Evolutionary conservation across 1,284 basidiomycete species (phyloP).

Genomic region (Lignosus rhinocerotis): DNA sequence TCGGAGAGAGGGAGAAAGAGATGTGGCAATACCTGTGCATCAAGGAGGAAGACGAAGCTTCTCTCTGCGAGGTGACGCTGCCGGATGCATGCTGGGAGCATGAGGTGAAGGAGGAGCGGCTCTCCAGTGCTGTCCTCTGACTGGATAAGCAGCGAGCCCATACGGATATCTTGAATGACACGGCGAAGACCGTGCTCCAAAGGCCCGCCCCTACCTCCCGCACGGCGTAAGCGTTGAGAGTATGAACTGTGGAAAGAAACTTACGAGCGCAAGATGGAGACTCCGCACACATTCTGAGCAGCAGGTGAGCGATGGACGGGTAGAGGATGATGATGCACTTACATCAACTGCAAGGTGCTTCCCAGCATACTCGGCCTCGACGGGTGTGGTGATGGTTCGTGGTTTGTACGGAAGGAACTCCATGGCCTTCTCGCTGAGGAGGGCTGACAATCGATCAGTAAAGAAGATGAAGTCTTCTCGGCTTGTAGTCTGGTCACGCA

Average conservation of each 20-base stretch:
- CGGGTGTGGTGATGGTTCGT: constrained; percentile 71
- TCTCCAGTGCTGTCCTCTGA: constrained; percentile 85
- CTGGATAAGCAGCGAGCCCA: constrained; percentile 91
- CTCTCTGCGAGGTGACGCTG: constrained; percentile 62
- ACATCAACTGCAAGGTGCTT: constrained; percentile 62
- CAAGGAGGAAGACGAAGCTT: constrained; percentile 88
- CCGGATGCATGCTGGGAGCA: constrained; percentile 76
- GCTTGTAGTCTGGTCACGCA: constrained; percentile 71
- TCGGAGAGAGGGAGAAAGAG: not conserved
- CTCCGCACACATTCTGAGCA: constrained; percentile 71
- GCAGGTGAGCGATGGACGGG: not conserved
- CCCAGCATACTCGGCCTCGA: constrained; percentile 59
- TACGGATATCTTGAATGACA: constrained; percentile 84
- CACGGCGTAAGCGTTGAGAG: constrained; percentile 6
- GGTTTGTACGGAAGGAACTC: constrained; percentile 74
- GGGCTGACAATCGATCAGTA: constrained; percentile 81
- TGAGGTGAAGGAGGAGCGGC: constrained; percentile 82
- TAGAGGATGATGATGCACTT: constrained; percentile 8
- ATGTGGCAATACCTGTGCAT: constrained; percentile 72
- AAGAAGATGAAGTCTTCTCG: constrained; percentile 91
- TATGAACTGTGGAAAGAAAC: constrained; percentile 30
- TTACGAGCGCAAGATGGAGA: constrained; percentile 82
- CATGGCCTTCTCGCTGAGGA: constrained; percentile 85
- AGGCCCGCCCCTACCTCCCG: constrained; percentile 70
- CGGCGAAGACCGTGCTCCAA: constrained; percentile 89